phyloP scores from a whole-genome alignment of 2,329 filamentous ascomycete species.

The Malbranchea cinnamomea region DNA sequence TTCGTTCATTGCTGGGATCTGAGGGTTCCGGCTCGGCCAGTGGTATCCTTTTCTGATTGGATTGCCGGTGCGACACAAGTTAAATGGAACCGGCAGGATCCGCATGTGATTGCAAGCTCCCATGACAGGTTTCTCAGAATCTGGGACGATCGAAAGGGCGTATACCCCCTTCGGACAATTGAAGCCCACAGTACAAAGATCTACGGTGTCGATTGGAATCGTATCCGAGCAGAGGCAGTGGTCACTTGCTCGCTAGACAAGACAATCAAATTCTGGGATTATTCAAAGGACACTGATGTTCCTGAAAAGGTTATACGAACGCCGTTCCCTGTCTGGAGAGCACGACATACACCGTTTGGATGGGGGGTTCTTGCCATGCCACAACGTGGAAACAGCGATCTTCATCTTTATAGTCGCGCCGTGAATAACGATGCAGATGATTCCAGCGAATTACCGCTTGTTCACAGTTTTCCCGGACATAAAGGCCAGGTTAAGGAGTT shows the following conservation, averaged over 20 bases:
- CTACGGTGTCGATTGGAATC: constrained; percentile 90
- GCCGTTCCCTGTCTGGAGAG: constrained; percentile 78
- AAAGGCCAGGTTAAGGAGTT: constrained; percentile 71
- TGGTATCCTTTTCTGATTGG: constrained; percentile 78
- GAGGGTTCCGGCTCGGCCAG: constrained; percentile 55
- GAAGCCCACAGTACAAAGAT: constrained; percentile 85
- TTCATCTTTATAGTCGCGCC: constrained; percentile 68
- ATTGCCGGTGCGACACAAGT: constrained; percentile 87
- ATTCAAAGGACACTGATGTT: constrained; percentile 44
- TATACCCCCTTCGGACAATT: constrained; percentile 66
- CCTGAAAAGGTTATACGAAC: constrained; percentile 68
- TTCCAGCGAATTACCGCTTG: constrained; percentile 25
- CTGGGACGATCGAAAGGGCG: constrained; percentile 75
- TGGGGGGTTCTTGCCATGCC: constrained; percentile 80
- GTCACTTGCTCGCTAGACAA: constrained; percentile 83
- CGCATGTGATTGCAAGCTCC: constrained; percentile 76
- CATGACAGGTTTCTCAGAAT: constrained; percentile 79
- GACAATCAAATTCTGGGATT: constrained; percentile 90
- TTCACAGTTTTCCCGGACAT: constrained; percentile 40
- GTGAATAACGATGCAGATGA: constrained; percentile 14
- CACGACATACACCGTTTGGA: constrained; percentile 81
- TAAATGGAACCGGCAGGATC: constrained; percentile 80
- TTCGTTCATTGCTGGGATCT: constrained; percentile 91
- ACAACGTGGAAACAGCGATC: constrained; percentile 68
- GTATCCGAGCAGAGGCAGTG: constrained; percentile 54